Conservation (phyloP, 805 yeast genomes). For the Suhomyces kilbournensis region DNA sequence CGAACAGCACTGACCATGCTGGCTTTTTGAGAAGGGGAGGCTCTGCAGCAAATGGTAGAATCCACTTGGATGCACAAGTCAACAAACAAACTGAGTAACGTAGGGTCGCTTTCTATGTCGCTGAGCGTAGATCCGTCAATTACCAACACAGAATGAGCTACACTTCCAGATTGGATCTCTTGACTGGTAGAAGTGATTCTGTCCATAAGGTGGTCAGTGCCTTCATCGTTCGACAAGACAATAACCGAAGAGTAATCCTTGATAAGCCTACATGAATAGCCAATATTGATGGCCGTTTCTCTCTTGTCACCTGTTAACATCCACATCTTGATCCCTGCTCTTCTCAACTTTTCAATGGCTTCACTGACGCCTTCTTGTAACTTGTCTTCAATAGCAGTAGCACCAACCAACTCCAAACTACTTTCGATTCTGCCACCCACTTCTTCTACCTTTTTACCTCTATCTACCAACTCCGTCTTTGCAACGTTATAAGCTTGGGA, state of each 20-base stretch:
- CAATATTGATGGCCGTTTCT: slow-evolving; percentile 97
- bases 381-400: slow-evolving; percentile 96
- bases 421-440: slow-evolving; percentile 73
- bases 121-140: slow-evolving; percentile 89
- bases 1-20: slow-evolving; percentile 82
- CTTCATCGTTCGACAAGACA: slow-evolving; percentile 50
- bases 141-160: slow-evolving; percentile 94
- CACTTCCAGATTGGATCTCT: slow-evolving; percentile 66
- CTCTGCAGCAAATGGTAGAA: slow-evolving; percentile 92
- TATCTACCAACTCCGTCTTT: slow-evolving; percentile 65
- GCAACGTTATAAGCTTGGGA: slow-evolving; percentile 66
- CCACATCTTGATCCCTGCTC: slow-evolving; percentile 96
- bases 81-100: slow-evolving; percentile 70
- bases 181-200: slow-evolving; percentile 72
- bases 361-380: slow-evolving; percentile 96
- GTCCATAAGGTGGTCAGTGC: slow-evolving; percentile 56
- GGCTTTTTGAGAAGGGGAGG: slow-evolving; percentile 96
- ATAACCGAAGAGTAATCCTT: slow-evolving; percentile 91
- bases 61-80: slow-evolving; percentile 85
- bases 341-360: slow-evolving; percentile 82
- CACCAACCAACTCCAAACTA: slow-evolving; percentile 73
- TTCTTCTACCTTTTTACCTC: slow-evolving; percentile 63
- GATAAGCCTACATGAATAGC: slow-evolving; percentile 88
- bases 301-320: slow-evolving; percentile 98
- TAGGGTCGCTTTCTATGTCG: slow-evolving; percentile 67